These are phyloP conservation scores for Abrus precatorius DNA, from an alignment of 306 rosid genomes.

Conservation along the genomic window DNA sequence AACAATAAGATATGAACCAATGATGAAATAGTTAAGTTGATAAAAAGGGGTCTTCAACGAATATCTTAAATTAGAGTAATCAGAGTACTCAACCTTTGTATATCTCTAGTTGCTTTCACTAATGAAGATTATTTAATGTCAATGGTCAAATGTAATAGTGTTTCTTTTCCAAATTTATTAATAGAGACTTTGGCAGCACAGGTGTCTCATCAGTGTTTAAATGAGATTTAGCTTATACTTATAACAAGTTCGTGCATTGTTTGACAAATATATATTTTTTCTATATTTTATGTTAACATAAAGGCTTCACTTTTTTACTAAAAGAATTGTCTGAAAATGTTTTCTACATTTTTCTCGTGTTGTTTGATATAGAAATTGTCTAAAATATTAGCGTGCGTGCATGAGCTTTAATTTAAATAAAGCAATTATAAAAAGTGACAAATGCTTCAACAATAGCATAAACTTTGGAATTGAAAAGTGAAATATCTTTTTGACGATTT, in stretches of 20 bases:
- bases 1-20: slow-evolving; percentile 12
- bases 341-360: background rate
- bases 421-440: too few relatives aligned
- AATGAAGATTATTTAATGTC: background rate
- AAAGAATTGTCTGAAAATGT: background rate
- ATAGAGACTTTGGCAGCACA: background rate
- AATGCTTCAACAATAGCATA: too few relatives aligned
- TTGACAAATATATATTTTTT: background rate
- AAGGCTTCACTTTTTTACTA: background rate
- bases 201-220: background rate
- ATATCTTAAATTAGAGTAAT: background rate
- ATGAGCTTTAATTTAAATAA: too few relatives aligned
- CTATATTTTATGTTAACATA: background rate
- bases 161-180: background rate
- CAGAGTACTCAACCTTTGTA: background rate
- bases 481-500: too few relatives aligned
- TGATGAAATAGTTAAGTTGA: too few relatives aligned
- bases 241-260: background rate
- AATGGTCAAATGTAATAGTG: slow-evolving; percentile 11
- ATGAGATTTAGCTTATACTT: background rate
- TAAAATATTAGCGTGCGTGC: background rate
- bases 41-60: slow-evolving; percentile 28
- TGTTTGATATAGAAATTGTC: background rate
- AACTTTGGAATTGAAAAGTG: too few relatives aligned
- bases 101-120: background rate